Conservation (phyloP, 805 yeast species). For the Candida quercuum region DNA sequence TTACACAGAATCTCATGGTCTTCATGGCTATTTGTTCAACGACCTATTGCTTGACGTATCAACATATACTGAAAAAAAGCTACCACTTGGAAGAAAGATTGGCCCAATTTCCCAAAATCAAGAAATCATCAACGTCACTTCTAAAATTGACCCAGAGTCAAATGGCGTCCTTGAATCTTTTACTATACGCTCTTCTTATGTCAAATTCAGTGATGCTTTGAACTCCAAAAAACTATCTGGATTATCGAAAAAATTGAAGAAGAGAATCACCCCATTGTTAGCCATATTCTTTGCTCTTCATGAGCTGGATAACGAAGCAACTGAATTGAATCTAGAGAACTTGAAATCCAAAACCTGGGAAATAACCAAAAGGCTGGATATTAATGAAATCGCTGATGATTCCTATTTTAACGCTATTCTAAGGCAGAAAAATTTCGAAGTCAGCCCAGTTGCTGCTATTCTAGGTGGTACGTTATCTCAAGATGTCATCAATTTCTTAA, state of each 20-base stretch:
- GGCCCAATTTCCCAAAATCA: conserved; percentile 43
- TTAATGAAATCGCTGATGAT: conserved; percentile 35
- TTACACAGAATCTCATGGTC: conserved; percentile 65
- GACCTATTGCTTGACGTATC: conserved; percentile 69
- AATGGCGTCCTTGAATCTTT: conserved; percentile 32
- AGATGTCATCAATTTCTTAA: conserved; percentile 78
- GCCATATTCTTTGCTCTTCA: conserved; percentile 58
- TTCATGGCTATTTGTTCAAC: conserved; percentile 75
- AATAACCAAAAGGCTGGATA: conserved; percentile 34
- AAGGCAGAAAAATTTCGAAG: conserved; percentile 53
- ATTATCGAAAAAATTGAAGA: conserved; percentile 35
- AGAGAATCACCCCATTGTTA: conserved; percentile 46
- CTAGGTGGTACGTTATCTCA: conserved; percentile 89
- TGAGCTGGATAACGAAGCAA: conserved; percentile 29
- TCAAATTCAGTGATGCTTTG: conserved; percentile 32
- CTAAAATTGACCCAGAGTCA: conserved; percentile 27
- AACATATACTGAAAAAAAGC: conserved; percentile 44
- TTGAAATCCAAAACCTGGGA: conserved; percentile 26
- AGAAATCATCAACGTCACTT: conserved; percentile 35
- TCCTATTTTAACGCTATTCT: conserved; percentile 37
- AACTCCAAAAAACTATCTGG: conserved; percentile 18
- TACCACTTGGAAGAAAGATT: conserved; percentile 40
- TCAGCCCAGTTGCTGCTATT: conserved; percentile 80
- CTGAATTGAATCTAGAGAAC: conserved; percentile 19
- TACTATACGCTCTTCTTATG: conserved; percentile 32